These are phyloP conservation scores for Aspergillus sp. DNA, from an alignment of 2,329 filamentous ascomycete genomes.

Conservation along the genomic window DNA sequence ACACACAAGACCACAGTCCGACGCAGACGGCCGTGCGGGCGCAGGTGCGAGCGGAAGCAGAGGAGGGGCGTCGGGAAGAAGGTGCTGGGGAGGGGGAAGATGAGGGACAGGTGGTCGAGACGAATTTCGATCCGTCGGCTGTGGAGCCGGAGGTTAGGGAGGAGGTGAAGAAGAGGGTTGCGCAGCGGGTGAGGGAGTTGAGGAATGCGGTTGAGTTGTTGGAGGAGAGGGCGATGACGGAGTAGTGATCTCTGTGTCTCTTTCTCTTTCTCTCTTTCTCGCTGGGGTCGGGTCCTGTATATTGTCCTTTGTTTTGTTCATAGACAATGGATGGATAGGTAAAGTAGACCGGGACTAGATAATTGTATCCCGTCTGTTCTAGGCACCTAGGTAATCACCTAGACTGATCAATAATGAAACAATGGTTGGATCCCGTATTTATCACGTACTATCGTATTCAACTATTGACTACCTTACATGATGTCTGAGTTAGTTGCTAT, in stretches of 20 bases:
- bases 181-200: constrained; percentile 48
- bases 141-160: constrained; percentile 33
- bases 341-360: neutral
- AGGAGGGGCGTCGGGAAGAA: constrained; percentile 14
- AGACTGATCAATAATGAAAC: neutral
- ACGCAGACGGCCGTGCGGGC: neutral
- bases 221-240: constrained; percentile 41
- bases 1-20: constrained; percentile 22
- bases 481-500: no score
- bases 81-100: constrained; percentile 1
- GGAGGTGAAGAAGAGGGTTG: constrained; percentile 46
- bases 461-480: no score
- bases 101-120: constrained; percentile 25
- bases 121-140: constrained; percentile 32
- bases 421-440: no score
- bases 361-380: neutral
- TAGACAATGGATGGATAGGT: neutral
- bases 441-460: no score
- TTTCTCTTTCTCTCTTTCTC: neutral
- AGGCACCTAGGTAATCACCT: neutral
- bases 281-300: no score
- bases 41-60: neutral
- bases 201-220: constrained; percentile 44
- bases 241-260: constrained; percentile 20
- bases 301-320: neutral